Base-by-base conservation (phyloP, 768 basidiomycete species). In the Suillus subaureus region DNA sequence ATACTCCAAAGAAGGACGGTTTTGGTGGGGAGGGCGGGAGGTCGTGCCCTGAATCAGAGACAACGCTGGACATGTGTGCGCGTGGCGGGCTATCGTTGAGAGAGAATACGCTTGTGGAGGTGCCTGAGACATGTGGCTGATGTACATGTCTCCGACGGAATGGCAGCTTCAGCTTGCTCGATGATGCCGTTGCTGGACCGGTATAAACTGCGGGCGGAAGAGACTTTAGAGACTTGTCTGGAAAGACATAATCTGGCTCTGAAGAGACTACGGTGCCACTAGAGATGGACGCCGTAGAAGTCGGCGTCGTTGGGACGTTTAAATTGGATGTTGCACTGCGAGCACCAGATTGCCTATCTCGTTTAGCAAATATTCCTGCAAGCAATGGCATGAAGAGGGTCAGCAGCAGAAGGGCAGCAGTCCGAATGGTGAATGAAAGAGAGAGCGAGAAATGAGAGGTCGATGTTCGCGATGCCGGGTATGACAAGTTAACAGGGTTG, bases 1-100 rank as follows among this genome's bases (percentile, higher is more conserved):
- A 84, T 6, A 83, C 82, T 12, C 82, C 84, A 74, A 92, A 91
- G 63, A 91, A 82, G 51, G 87, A 83, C 2, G 86, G 87, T 71
- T 87, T 87, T 26, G 84, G 83, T 1, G 89, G 89, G 1, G 90
- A 88, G 4, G 87, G 88, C 40, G 81, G 82, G 33, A 80, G 68
- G 31, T 78, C 79, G 23, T 77, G 70, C 18, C 83, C 85, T 4
- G 79, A 74, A 61, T 85, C 84, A 51, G 85, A 83, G 7, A 76
- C 78, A 7, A 79, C 77, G 60, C 77, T 71, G 6, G 77, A 80
- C 79, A 66, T 71, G 73, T 62, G 73, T 67, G 67, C 69, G 62
- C 69, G 75, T 74, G 57, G 75, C 3, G 82, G 72, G 1, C 73
- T 56, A 16, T 73, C 74, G 61, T 67, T 70, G 57, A 70, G 70